A percentile compares a stretch with the other conserved stretches of the same genome.
Evolutionary conservation across 352 stramenopile species (phyloP).

Genomic region (Globisporangium radiosum): DNA sequence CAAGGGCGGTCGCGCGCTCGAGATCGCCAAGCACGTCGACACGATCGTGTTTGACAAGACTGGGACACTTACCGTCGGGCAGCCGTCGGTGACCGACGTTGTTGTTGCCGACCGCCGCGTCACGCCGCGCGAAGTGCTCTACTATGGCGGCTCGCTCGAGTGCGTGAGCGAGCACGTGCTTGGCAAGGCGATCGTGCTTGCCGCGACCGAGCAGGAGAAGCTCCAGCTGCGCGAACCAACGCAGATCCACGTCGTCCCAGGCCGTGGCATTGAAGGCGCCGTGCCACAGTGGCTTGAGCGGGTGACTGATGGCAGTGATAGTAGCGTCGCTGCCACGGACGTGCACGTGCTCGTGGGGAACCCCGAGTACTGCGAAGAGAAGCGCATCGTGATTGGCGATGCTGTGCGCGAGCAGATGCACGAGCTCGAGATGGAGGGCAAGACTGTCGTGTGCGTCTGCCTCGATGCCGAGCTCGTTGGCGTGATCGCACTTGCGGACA

Average conservation of each 20-base stretch:
- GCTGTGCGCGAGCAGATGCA: constrained; percentile 76
- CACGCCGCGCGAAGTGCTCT: constrained; percentile 64
- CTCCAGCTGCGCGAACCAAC: constrained; percentile 62
- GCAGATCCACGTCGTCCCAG: constrained; percentile 68
- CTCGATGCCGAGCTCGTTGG: constrained; percentile 63
- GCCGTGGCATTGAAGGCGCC: constrained; percentile 69
- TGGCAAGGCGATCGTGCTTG: constrained; percentile 76
- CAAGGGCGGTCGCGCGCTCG: constrained; percentile 75
- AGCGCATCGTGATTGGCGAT: constrained; percentile 49
- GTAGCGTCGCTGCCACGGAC: background rate
- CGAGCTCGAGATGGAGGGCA: constrained; percentile 76
- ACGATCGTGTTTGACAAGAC: constrained; percentile 93
- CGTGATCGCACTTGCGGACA: constrained; percentile 74
- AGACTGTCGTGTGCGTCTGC: constrained; percentile 79
- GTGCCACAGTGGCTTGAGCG: constrained; percentile 29
- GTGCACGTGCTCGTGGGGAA: constrained; percentile 73
- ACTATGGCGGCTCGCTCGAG: constrained; percentile 75
- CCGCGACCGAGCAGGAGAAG: constrained; percentile 71
- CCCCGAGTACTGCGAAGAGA: constrained; percentile 72
- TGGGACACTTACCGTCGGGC: constrained; percentile 84
- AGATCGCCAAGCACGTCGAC: constrained; percentile 79
- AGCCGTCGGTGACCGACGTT: constrained; percentile 75
- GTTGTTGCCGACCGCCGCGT: constrained; percentile 57
- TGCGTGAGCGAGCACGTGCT: constrained; percentile 84
- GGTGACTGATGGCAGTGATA: constrained; percentile 1